Conservation (phyloP, 352 stramenopile genomes). For the Thalassiosira hispida region DNA sequence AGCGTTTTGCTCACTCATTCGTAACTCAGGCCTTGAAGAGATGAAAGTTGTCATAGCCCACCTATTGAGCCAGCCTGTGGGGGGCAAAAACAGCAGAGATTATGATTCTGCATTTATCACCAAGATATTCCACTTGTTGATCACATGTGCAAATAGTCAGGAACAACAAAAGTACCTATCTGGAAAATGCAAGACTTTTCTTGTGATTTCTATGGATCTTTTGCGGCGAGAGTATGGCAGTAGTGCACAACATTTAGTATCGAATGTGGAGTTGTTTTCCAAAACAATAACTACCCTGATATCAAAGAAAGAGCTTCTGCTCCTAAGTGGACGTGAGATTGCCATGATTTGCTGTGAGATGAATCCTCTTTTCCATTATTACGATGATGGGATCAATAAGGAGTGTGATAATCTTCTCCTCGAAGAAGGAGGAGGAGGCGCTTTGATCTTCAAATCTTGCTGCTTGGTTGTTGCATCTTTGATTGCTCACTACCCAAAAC, state of each 20-base stretch:
- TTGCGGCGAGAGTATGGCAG: slow-evolving; percentile 1
- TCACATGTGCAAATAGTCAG: slow-evolving; percentile 39
- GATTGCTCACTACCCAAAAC: slow-evolving; percentile 75
- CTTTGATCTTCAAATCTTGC: slow-evolving; percentile 57
- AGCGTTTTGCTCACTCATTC: slow-evolving; percentile 52
- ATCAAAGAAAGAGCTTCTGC: slow-evolving; percentile 64
- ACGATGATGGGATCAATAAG: no score
- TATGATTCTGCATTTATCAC: slow-evolving; percentile 27
- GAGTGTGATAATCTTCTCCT: no score
- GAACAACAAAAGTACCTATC: slow-evolving; percentile 41
- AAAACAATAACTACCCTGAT: slow-evolving; percentile 57
- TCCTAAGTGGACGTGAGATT: slow-evolving; percentile 68
- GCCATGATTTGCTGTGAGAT: slow-evolving; percentile 69
- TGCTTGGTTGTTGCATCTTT: slow-evolving; percentile 64
- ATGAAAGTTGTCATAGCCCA: slow-evolving; percentile 22
- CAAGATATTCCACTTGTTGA: slow-evolving; percentile 49
- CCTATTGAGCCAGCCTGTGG: slow-evolving; percentile 11
- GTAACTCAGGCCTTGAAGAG: slow-evolving; percentile 12
- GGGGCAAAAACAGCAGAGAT: neutral
- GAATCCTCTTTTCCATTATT: slow-evolving; percentile 33
- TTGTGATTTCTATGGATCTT: slow-evolving; percentile 45
- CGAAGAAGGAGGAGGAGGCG: slow-evolving; percentile 15
- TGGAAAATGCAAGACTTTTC: slow-evolving; percentile 26
- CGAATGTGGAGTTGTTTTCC: slow-evolving; percentile 40
- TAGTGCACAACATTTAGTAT: neutral